These are phyloP conservation scores for Sordariomycetes sp. DNA, from an alignment of 2,329 filamentous ascomycete genomes.

Conservation along the genomic window DNA sequence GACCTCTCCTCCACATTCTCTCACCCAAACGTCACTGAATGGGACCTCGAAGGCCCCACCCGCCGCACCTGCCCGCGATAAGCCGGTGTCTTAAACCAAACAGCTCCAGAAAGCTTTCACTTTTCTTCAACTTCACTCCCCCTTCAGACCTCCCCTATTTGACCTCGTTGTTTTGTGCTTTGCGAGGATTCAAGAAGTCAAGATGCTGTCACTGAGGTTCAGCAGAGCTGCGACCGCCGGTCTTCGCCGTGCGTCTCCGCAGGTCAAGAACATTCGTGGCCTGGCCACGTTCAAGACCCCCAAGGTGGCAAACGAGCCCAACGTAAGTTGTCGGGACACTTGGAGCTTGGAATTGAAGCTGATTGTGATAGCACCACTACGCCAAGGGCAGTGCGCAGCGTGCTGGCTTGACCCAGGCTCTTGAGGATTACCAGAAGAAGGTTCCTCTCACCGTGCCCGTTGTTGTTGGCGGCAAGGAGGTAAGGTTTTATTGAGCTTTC, in stretches of 20 bases:
- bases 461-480: conserved; percentile 74
- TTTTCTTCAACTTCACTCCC: no score
- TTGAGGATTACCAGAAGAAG: conserved; percentile 60
- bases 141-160: no score
- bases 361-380: conserved; percentile 68
- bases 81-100: no score
- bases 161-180: no score
- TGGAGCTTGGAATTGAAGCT: neutral
- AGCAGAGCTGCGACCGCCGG: conserved; percentile 20
- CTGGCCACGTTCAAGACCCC: conserved; percentile 84
- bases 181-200: conserved; percentile 6
- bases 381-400: conserved; percentile 74
- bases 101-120: no score
- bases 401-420: conserved; percentile 62
- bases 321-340: conserved; percentile 49
- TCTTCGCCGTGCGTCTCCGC: conserved; percentile 14
- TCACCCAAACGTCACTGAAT: no score
- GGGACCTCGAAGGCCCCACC: no score
- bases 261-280: conserved; percentile 35
- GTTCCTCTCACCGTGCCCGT: conserved; percentile 72
- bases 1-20: no score
- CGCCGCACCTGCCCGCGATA: no score
- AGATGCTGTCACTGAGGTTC: conserved; percentile 24
- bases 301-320: conserved; percentile 85
- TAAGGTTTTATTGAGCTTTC: no score